Evolutionary conservation across 805 yeast genomes (phyloP), one percentile per base, ranked within the genome.

Genomic region (Clavispora vitiphila): DNA sequence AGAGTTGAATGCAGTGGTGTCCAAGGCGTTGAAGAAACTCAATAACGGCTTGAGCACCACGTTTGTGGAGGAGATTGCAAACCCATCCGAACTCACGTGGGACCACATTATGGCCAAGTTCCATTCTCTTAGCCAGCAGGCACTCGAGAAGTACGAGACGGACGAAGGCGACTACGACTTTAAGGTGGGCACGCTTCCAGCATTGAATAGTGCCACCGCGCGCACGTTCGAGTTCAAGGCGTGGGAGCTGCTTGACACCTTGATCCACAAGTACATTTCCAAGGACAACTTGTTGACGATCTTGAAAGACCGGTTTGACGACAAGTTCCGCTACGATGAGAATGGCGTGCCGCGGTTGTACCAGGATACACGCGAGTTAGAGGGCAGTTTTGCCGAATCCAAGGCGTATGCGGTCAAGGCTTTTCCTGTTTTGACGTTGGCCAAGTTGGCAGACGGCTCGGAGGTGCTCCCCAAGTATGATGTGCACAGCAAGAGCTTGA

Each of bases 261-360:
- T 77, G 20, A 69, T 84, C 35, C 81, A 74, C 50, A 84, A 83
- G 42, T 73, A 76, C 49, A 62, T 86, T 37, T 74, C 78, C 22
- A 83, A 78, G 44, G 96, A 86, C 40, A 78, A 75, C 16, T 76
- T 86, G 7, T 69, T 83, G 2, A 67, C 72, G 40, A 72, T 87
- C 20, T 62, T 91, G 56, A 80, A 86, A 56, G 95, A 86, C 45
- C 69, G 78, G 44, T 91, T 93, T 65, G 97, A 91, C 53, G 86
- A 81, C 43, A 69, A 64, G 34, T 91, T 93, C 67, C 74, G 91
- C 52, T 93, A 85, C 58, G 96, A 89, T 59, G 81, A 76, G 26
- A 75, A 81, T 46, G 95, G 90, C 3, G 62, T 87, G 22, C 99
- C 99, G 11, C 74, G 80, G 29, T 69, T 90, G 24, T 91, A 95